These are phyloP conservation scores for Lactifluus piperatus DNA, from an alignment of 768 basidiomycete species.

Conservation along the genomic window DNA sequence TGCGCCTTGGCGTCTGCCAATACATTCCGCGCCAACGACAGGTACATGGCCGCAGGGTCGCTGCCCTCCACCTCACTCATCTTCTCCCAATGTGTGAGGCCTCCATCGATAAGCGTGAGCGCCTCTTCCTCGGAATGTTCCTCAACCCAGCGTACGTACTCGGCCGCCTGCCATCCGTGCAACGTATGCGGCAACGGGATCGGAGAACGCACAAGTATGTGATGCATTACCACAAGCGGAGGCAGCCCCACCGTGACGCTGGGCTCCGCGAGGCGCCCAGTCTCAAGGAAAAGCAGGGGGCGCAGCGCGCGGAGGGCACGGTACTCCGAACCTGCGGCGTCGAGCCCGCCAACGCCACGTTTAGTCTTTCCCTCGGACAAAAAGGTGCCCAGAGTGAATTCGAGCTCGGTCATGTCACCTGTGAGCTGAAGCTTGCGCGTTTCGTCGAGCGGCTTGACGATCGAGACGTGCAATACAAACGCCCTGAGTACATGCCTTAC, in stretches of 20 bases:
- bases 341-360: slow-evolving; percentile 52
- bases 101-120: slow-evolving; percentile 71
- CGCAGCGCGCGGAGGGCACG: slow-evolving; percentile 76
- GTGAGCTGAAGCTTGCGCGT: slow-evolving; percentile 90
- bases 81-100: slow-evolving; percentile 73
- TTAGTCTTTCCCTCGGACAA: slow-evolving; percentile 50
- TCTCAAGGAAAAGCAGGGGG: slow-evolving; percentile 85
- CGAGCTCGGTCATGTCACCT: slow-evolving; percentile 93
- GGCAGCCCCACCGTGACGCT: slow-evolving; percentile 70
- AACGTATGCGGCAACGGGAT: slow-evolving; percentile 79
- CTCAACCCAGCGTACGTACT: slow-evolving; percentile 94
- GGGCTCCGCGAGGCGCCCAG: slow-evolving; percentile 52
- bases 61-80: slow-evolving; percentile 48
- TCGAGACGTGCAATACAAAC: slow-evolving; percentile 91
- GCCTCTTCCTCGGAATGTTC: slow-evolving; percentile 82
- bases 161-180: slow-evolving; percentile 91
- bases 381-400: slow-evolving; percentile 84
- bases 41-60: slow-evolving; percentile 46
- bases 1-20: slow-evolving; percentile 34
- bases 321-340: slow-evolving; percentile 82
- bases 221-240: slow-evolving; percentile 81
- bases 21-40: slow-evolving; percentile 59
- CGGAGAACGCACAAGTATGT: slow-evolving; percentile 84
- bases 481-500: slow-evolving; percentile 74
- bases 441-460: slow-evolving; percentile 86